Evolutionary conservation across 2,329 filamentous ascomycete species (phyloP).

Genomic region (Ascochyta fabae): DNA sequence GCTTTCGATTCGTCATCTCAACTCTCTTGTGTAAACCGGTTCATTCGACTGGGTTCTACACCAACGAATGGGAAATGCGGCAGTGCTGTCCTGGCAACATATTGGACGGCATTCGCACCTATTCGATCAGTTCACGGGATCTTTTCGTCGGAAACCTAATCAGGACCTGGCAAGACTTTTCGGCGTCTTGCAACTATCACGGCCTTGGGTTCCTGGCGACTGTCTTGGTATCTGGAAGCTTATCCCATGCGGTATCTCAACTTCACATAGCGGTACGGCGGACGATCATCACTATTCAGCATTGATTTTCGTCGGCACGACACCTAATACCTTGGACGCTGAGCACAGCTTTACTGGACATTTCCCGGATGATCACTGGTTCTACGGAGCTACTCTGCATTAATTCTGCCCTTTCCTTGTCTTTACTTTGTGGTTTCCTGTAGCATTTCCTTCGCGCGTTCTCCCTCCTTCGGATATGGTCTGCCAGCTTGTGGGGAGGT

Average conservation of each 20-base stretch:
- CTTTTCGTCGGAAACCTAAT: slow-evolving; percentile 44
- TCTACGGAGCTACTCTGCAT: slow-evolving; percentile 35
- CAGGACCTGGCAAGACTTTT: slow-evolving; percentile 43
- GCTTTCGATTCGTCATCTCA: slow-evolving; percentile 50
- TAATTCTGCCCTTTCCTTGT: slow-evolving; percentile 43
- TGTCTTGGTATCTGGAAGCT: slow-evolving; percentile 39
- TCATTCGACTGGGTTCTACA: slow-evolving; percentile 39
- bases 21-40: slow-evolving; percentile 48
- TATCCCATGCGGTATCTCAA: slow-evolving; percentile 37
- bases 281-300: slow-evolving; percentile 28
- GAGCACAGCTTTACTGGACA: slow-evolving; percentile 38
- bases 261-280: slow-evolving; percentile 31
- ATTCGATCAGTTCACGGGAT: slow-evolving; percentile 46
- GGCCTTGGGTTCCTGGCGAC: slow-evolving; percentile 37
- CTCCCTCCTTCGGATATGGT: slow-evolving; percentile 47
- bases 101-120: slow-evolving; percentile 48
- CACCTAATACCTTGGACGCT: slow-evolving; percentile 29
- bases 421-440: slow-evolving; percentile 29
- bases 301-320: slow-evolving; percentile 23
- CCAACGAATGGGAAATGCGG: slow-evolving; percentile 53
- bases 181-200: slow-evolving; percentile 32
- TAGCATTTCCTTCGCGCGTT: slow-evolving; percentile 41
- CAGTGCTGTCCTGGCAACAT: slow-evolving; percentile 50
- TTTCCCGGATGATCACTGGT: slow-evolving; percentile 38
- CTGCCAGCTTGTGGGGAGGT: slow-evolving; percentile 52